These are phyloP conservation scores for Borealophlyctis nickersoniae DNA, from an alignment of 192 early-diverging fungal genomes.

Conservation along the genomic window DNA sequence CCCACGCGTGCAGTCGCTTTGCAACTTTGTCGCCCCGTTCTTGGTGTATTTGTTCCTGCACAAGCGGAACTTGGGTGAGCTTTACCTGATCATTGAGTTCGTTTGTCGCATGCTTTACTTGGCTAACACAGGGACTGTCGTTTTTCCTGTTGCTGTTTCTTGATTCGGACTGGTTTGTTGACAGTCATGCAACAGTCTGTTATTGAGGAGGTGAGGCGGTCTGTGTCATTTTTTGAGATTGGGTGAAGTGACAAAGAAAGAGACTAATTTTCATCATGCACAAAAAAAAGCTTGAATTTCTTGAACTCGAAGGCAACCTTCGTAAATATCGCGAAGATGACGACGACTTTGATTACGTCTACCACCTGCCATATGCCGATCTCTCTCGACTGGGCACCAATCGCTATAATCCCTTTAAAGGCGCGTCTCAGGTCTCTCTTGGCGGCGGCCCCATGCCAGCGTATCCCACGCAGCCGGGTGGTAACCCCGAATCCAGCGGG, in stretches of 20 bases:
- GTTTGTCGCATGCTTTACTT: neutral
- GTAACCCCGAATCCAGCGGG: too few species aligned
- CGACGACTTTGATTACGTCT: slow-evolving; percentile 53
- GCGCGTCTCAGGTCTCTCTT: neutral
- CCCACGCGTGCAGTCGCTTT: too few species aligned
- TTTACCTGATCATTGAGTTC: neutral
- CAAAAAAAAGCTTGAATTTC: slow-evolving; percentile 44
- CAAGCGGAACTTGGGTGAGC: slow-evolving; percentile 35
- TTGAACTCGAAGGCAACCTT: slow-evolving; percentile 43
- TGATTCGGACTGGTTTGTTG: too few species aligned
- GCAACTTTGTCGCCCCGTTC: slow-evolving; percentile 68
- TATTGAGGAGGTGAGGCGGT: too few species aligned
- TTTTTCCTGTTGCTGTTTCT: neutral
- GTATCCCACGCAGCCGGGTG: too few species aligned
- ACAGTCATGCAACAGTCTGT: slow-evolving; percentile 52
- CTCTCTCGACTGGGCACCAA: slow-evolving; percentile 28
- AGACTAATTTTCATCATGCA: too few species aligned
- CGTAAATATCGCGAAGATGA: slow-evolving; percentile 38
- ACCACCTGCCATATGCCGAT: slow-evolving; percentile 48
- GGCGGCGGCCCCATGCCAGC: too few species aligned
- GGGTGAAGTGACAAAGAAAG: too few species aligned
- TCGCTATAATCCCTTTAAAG: slow-evolving; percentile 34
- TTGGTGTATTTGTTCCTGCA: slow-evolving; percentile 61
- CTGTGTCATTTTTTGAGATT: too few species aligned
- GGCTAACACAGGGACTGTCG: neutral